Percentiles rank a stretch among this genome's conserved stretches.
Conservation (phyloP, 1,284 basidiomycete genomes). For the Lignosus rhinocerotis region DNA sequence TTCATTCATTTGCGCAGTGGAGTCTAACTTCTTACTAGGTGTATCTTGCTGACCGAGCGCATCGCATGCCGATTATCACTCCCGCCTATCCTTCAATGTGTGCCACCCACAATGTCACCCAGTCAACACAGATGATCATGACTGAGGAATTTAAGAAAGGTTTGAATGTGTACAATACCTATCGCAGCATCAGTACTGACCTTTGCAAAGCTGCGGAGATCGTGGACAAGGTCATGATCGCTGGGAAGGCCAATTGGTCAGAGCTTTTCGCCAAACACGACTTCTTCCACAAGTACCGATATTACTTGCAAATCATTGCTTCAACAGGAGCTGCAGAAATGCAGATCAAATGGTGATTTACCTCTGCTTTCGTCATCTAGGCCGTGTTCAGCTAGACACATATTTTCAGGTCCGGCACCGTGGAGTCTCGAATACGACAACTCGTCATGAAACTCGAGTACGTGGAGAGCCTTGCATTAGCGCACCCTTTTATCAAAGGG, state of each 20-base stretch:
- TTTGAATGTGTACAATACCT: slow-evolving; percentile 28
- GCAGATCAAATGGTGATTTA: slow-evolving; percentile 90
- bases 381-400: neutral
- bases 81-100: slow-evolving; percentile 99
- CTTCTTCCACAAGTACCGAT: slow-evolving; percentile 96
- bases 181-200: neutral
- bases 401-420: slow-evolving; percentile 46
- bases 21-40: slow-evolving; percentile 48
- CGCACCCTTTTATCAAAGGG: slow-evolving; percentile 95
- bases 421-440: slow-evolving; percentile 96
- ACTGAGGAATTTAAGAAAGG: slow-evolving; percentile 96
- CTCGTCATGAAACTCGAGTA: slow-evolving; percentile 97
- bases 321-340: slow-evolving; percentile 82
- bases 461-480: slow-evolving; percentile 87
- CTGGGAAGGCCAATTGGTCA: slow-evolving; percentile 79
- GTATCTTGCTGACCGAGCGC: slow-evolving; percentile 90
- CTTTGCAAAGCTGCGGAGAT: slow-evolving; percentile 75
- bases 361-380: neutral
- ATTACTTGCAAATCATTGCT: slow-evolving; percentile 98
- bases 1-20: neutral
- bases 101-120: slow-evolving; percentile 96
- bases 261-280: slow-evolving; percentile 93
- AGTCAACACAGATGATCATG: slow-evolving; percentile 95
- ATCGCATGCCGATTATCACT: slow-evolving; percentile 99
- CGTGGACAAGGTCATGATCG: slow-evolving; percentile 89